Percentiles rank a stretch among this genome's conserved stretches.
Conservation (phyloP, 352 stramenopile genomes). For the Phytopythium vexans region DNA sequence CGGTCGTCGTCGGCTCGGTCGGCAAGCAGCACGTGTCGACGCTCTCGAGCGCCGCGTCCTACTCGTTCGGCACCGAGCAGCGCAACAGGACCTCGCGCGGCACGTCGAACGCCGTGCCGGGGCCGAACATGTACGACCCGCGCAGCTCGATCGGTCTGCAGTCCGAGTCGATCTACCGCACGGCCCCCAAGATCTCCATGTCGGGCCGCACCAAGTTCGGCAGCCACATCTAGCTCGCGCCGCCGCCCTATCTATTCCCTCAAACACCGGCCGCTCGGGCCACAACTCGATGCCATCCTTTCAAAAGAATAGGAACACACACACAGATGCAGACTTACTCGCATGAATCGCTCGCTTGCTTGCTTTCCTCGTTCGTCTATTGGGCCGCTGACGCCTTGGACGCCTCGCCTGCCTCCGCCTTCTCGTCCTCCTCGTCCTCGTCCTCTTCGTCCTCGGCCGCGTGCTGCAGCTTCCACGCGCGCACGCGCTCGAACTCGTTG, state of each 20-base stretch:
- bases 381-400: not conserved
- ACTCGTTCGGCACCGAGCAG: slow-evolving; percentile 64
- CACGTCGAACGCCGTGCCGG: slow-evolving; percentile 24
- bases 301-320: no score
- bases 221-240: slow-evolving; percentile 49
- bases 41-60: slow-evolving; percentile 47
- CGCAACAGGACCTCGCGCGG: slow-evolving; percentile 34
- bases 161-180: slow-evolving; percentile 62
- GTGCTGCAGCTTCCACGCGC: slow-evolving; percentile 65
- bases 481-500: slow-evolving; percentile 78
- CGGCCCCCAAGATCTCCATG: slow-evolving; percentile 67
- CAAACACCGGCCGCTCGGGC: not conserved
- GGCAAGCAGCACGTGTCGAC: slow-evolving; percentile 70
- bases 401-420: slow-evolving; percentile 3
- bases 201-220: slow-evolving; percentile 78
- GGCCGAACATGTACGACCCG: slow-evolving; percentile 47
- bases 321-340: no score
- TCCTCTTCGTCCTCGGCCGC: slow-evolving; percentile 41
- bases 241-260: not conserved
- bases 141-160: slow-evolving; percentile 66
- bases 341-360: not conserved
- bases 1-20: slow-evolving; percentile 58
- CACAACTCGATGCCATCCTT: not conserved
- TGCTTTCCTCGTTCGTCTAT: no score
- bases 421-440: slow-evolving; percentile 29